A percentile compares a stretch with the other conserved stretches of the same genome.
phyloP scores from a whole-genome alignment of 225 moss, liverwort and hornwort genomes.

The Asterella californica region DNA sequence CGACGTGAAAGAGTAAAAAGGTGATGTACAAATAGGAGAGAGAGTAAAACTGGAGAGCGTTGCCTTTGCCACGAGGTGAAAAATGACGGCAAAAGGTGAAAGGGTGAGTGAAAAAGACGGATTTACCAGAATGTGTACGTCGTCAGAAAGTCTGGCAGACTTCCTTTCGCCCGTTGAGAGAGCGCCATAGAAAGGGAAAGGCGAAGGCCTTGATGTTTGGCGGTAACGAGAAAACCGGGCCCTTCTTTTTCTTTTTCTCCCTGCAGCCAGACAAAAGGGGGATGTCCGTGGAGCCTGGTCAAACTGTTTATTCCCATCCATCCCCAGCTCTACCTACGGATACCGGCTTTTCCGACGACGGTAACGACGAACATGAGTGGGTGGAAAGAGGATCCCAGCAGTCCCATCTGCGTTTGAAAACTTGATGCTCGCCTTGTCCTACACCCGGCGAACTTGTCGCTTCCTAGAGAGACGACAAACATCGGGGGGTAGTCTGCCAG shows the following conservation, averaged over 20 bases:
- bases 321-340: neutral
- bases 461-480: neutral
- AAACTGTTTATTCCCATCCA: neutral
- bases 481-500: neutral
- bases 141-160: neutral
- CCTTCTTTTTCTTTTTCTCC: neutral
- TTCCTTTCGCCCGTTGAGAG: neutral
- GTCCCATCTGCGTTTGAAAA: neutral
- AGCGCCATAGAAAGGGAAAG: neutral
- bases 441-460: neutral
- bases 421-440: neutral
- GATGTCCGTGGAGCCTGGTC: no score
- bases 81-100: neutral
- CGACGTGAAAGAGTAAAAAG: no score
- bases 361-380: conserved; percentile 2
- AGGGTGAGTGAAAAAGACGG: neutral
- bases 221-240: neutral
- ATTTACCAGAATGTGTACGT: no score
- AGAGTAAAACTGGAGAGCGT: no score
- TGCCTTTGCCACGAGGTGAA: neutral
- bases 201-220: neutral
- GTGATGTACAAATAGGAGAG: neutral
- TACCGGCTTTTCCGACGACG: neutral
- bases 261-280: no score
- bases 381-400: conserved; percentile 10